Base-by-base conservation (phyloP, 495 filamentous ascomycete genomes). In the Neurospora sp. region DNA sequence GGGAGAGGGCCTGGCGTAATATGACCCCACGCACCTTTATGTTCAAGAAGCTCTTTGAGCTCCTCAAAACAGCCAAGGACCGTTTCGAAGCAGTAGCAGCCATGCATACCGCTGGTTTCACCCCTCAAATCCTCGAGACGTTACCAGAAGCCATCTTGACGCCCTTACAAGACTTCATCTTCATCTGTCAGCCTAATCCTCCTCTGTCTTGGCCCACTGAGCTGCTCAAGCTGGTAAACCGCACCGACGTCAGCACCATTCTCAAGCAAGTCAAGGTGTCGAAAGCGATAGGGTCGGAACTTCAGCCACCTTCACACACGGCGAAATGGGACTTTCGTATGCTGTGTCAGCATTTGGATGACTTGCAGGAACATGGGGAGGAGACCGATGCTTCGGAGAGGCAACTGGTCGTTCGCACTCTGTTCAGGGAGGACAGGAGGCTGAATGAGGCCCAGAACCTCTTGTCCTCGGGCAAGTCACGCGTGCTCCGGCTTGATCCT, bases 361-460 rank as follows among this genome's bases (percentile, higher is more conserved):
- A 82, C 22, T 77, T 82, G 22, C 81, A 81, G 45, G 80, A 82
- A 40, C 75, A 76, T 0, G 76, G 79, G 17, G 84, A 86, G 39
- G 84, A 85, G 27, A 77, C 80, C 8, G 83, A 82, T 16, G 94
- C 94, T 76, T 88, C 89, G 40, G 94, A 97, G 76, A 87, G 94
- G 17, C 90, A 93, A 77, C 87, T 89, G 2, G 87, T 98, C 10
- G 93, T 94, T 16, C 87, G 90, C 59, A 82, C 95, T 16, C 90
- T 98, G 70, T 99, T 97, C 84, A 90, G 90, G 69, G 93, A 98
- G 70, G 96, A 99, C 75, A 89, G 91, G 71, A 91, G 96, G 22
- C 91, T 96, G 70, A 83, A 90, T 35, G 96, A 98, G 80, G 95
- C 93, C 3, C 87, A 87, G 45, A 87, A 84, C 71, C 82, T 99